Conservation (phyloP, 2,329 filamentous ascomycete species). For the Monilinia fructigena region DNA sequence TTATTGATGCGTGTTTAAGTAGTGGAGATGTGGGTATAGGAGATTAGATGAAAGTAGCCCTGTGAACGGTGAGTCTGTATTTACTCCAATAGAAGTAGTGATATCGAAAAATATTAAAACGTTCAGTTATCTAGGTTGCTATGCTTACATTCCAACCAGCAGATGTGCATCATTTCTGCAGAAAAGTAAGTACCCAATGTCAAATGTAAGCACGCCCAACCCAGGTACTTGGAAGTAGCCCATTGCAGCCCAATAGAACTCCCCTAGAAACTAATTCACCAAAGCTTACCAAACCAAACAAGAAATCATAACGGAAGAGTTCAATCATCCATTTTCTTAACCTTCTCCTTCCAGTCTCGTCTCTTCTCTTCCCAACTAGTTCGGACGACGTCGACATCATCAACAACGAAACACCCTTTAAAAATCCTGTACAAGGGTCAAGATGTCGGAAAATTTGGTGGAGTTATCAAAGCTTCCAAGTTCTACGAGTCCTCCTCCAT, state of each 20-base stretch:
- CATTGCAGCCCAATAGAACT: neutral
- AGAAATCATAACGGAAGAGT: neutral
- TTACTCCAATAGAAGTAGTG: neutral
- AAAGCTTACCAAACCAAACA: neutral
- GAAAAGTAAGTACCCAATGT: neutral
- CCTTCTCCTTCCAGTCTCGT: neutral
- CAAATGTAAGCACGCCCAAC: slow-evolving; percentile 5
- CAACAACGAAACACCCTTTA: neutral
- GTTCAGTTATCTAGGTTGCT: neutral
- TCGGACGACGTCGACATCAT: neutral
- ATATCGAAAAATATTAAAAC: neutral
- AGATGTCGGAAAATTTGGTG: neutral
- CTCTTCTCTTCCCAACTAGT: neutral
- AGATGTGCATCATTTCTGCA: slow-evolving; percentile 2
- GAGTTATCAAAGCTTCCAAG: slow-evolving; percentile 1
- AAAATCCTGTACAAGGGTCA: neutral
- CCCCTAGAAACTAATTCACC: neutral
- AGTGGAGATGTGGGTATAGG: neutral
- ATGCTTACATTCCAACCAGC: too few species aligned
- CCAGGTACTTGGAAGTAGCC: neutral
- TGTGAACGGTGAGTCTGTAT: neutral
- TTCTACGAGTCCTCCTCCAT: neutral
- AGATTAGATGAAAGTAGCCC: neutral
- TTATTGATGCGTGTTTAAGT: neutral
- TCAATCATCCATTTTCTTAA: neutral